These are phyloP conservation scores for Diaporthe capsici DNA, from an alignment of 2,329 filamentous ascomycete species.

Conservation along the genomic window DNA sequence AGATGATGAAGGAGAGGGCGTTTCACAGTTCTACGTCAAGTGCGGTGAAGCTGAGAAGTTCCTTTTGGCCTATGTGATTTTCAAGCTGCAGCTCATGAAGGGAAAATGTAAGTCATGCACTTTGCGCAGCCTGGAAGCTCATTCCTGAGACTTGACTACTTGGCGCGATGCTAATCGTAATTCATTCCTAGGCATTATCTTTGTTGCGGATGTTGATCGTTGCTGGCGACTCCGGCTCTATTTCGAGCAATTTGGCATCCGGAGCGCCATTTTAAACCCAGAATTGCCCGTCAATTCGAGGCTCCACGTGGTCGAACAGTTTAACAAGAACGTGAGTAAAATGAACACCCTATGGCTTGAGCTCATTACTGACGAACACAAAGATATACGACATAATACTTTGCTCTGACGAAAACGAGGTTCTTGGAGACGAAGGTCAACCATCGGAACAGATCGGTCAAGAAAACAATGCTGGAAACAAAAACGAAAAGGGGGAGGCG, in stretches of 20 bases:
- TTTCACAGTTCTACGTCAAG: constrained; percentile 91
- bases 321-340: constrained; percentile 83
- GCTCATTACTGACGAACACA: constrained; percentile 6
- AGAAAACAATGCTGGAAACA: constrained; percentile 34
- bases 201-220: constrained; percentile 85
- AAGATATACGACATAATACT: constrained; percentile 93
- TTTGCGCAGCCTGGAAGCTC: constrained; percentile 71
- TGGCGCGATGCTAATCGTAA: constrained; percentile 7
- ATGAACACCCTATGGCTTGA: too few species aligned
- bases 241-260: constrained; percentile 96
- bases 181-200: constrained; percentile 57
- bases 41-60: constrained; percentile 99
- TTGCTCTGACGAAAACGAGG: constrained; percentile 91
- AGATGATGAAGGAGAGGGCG: constrained; percentile 80
- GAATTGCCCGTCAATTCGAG: constrained; percentile 94
- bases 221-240: constrained; percentile 96
- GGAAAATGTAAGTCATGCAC: constrained; percentile 75
- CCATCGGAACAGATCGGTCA: constrained; percentile 48
- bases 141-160: constrained; percentile 61
- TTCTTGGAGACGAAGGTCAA: constrained; percentile 76
- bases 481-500: constrained; percentile 43
- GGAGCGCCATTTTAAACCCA: constrained; percentile 93
- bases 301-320: constrained; percentile 95
- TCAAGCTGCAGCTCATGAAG: constrained; percentile 93
- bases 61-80: constrained; percentile 90